These are phyloP conservation scores for Boletus insuetus DNA, from an alignment of 768 basidiomycete species.

Conservation along the genomic window DNA sequence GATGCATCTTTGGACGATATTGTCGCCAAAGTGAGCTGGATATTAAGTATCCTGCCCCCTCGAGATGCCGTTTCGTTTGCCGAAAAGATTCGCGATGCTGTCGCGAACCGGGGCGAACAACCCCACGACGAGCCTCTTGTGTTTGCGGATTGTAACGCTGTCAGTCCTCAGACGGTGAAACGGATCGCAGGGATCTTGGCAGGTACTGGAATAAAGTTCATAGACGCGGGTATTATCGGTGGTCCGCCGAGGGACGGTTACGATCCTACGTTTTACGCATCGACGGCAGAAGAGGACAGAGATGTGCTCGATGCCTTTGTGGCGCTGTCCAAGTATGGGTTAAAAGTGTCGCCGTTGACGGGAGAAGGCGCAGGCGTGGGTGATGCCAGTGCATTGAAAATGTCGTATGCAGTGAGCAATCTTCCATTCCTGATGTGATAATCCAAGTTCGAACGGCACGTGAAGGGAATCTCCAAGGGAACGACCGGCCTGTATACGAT, in stretches of 20 bases:
- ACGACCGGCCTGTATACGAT: constrained; percentile 50
- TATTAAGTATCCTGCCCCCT: constrained; percentile 60
- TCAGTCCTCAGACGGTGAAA: constrained; percentile 50
- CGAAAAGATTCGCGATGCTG: constrained; percentile 23
- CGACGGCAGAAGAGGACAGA: constrained; percentile 34
- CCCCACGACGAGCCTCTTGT: constrained; percentile 20
- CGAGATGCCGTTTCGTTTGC: constrained; percentile 49
- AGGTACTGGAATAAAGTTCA: constrained; percentile 38
- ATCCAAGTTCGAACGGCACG: background rate
- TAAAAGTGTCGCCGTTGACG: constrained; percentile 44
- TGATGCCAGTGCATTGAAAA: constrained; percentile 61
- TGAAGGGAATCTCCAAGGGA: constrained; percentile 56
- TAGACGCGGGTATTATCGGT: constrained; percentile 59
- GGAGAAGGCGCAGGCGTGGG: constrained; percentile 50
- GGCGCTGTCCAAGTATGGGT: constrained; percentile 40
- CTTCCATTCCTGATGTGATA: background rate
- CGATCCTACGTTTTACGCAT: constrained; percentile 56
- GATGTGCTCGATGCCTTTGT: constrained; percentile 39
- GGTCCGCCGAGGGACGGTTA: constrained; percentile 48
- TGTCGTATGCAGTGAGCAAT: constrained; percentile 57
- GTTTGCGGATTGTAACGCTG: constrained; percentile 59
- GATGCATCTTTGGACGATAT: constrained; percentile 40
- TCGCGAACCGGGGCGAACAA: background rate
- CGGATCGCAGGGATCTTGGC: constrained; percentile 46
- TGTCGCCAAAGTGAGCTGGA: constrained; percentile 36